Base-by-base conservation (phyloP, 148 eudicot species). In the Euryodendron excelsum region DNA sequence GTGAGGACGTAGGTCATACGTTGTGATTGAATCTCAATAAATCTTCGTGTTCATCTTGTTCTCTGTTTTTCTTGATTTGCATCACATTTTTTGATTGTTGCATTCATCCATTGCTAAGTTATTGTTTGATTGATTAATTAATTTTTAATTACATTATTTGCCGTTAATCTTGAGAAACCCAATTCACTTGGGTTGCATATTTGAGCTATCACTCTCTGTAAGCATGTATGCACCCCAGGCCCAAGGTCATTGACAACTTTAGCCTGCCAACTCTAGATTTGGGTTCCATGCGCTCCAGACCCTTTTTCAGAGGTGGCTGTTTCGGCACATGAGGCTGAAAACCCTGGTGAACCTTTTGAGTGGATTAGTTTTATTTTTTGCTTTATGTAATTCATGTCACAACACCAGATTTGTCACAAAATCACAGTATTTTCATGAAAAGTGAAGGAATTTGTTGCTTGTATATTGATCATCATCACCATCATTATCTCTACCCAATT, bases 241-340 rank as follows among this genome's bases (percentile, higher is more conserved):
- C 82, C 72, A 68, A 68, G 48, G 74, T 52, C 45, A 20, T 52
- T 75, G 78, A 72, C 50, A 68, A 77, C 79, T 74, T 76, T 28
- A 75, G 82, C 58, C 78, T 44, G 77, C 82, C 74, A 72, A 50
- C 77, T 80, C 58, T 81, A 58, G 66, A 48, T 80, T 66, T 80
- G 76, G 80, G 80, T 78, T 79, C 74, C 81, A 78, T 76, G 73
- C 75, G 67, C 77, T 60, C 84, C 13, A 33, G 76, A 33, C 67
- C 82, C 25, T 76, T 85, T 23, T 65, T 76, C 69, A 65, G 80
- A 64, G 83, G 63, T 75, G 77, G 78, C 67, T 69, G 74, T 79
- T 86, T 86, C 47, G 77, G 81, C 77, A 73, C 74, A 67, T 84
- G 85, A 86, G 74, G 80, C 89, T 78, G 84, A 71, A 85, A 79